A percentile compares a stretch with the other conserved stretches of the same genome.
These are phyloP conservation scores for Durusdinium trenchii DNA, from an alignment of 73 alveolate species.

Conservation along the genomic window DNA sequence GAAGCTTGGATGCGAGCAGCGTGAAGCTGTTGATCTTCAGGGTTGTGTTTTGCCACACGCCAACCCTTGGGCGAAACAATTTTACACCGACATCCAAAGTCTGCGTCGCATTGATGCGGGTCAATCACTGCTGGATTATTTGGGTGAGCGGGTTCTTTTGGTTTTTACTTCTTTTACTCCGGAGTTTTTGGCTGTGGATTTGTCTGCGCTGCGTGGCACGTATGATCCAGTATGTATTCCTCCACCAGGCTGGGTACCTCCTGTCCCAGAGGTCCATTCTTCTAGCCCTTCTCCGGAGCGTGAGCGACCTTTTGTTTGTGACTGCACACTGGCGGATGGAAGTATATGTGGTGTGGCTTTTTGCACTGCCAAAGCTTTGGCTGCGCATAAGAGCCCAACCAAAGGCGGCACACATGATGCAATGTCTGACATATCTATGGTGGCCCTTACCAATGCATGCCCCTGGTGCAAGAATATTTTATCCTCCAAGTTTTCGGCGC, in stretches of 20 bases:
- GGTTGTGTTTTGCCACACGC: background rate
- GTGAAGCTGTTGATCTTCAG: background rate
- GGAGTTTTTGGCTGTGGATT: constrained; percentile 8
- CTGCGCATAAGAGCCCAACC: background rate
- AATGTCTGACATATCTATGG: background rate
- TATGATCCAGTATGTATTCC: background rate
- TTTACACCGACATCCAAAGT: background rate
- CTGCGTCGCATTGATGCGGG: background rate
- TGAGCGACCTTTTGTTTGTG: background rate
- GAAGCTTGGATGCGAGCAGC: background rate
- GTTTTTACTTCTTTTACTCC: background rate
- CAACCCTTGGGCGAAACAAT: constrained; percentile 29
- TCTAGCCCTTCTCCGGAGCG: background rate
- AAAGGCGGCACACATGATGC: constrained; percentile 12
- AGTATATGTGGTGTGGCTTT: background rate
- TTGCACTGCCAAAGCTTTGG: background rate
- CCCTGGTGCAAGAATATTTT: background rate
- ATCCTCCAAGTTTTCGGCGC: constrained; percentile 12
- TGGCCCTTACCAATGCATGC: constrained; percentile 21
- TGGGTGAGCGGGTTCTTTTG: background rate
- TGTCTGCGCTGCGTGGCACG: background rate
- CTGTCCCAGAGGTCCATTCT: background rate
- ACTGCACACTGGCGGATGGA: background rate
- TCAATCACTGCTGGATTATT: background rate
- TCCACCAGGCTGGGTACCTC: constrained; percentile 17